phyloP scores from a whole-genome alignment of 441 rosid species.

The Adansonia madagascariensis region DNA sequence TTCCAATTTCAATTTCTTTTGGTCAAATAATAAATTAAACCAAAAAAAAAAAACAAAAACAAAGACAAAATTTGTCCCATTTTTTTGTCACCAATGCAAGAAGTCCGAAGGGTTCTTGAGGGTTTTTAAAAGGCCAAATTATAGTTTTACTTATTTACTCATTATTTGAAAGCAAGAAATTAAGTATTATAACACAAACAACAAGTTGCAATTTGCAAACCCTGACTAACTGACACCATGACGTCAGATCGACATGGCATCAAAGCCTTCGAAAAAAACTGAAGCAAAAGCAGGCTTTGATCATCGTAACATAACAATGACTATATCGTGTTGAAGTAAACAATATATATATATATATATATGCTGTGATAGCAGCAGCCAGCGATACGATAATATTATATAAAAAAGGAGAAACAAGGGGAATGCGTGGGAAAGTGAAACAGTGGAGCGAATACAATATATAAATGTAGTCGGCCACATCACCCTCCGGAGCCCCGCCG shows the following conservation, averaged over 20 bases:
- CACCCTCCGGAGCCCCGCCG: conserved; percentile 33
- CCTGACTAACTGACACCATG: neutral
- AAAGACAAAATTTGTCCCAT: neutral
- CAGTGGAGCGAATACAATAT: neutral
- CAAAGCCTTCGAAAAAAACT: neutral
- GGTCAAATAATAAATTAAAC: neutral
- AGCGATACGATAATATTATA: no score
- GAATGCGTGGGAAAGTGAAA: conserved; percentile 5
- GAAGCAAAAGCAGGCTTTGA: neutral
- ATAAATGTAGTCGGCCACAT: neutral
- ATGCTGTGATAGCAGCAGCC: neutral
- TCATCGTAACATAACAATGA: conserved; percentile 1
- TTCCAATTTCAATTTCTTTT: neutral
- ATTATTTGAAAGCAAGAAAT: no score
- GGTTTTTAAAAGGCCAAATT: neutral
- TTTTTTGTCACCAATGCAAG: neutral
- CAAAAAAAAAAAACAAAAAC: neutral
- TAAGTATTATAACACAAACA: neutral
- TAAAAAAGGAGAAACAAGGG: neutral
- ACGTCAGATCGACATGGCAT: neutral
- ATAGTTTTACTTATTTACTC: neutral
- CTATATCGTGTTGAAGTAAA: conserved; percentile 16
- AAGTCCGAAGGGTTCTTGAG: neutral
- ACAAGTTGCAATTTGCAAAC: neutral
- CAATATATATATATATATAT: neutral